Evolutionary conservation across 116 monocot genomes (phyloP), one percentile per base, ranked within the genome.

Genomic region (Cymodocea nodosa): DNA sequence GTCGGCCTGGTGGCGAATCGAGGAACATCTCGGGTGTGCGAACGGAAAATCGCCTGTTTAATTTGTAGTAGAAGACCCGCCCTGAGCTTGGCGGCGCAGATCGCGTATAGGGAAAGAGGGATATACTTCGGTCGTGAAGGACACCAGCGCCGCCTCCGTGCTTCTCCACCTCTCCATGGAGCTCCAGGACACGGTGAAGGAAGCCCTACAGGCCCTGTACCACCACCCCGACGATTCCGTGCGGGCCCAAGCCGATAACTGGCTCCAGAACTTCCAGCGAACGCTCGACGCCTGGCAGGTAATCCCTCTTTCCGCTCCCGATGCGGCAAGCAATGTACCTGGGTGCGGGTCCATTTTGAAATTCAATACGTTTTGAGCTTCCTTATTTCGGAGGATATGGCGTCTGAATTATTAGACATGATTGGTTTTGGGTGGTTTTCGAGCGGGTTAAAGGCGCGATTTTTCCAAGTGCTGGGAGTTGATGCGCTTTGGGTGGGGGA

Each of bases 281-380:
- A 91, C 88, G 52, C 71, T 97, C 65, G 97, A 97, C 34, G 97
- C 97, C 30, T 97, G 97, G 97, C 97, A 97, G 91, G 97, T 97
- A 57, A 17, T 7, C 15, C 23, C 0, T 34, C 39, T 14, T 56
- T 8, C 56, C 4, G 23, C 13, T 24, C 57, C 57, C 24, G 19
- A 12, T 49, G 4, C 22, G 15, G 64, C 24, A 64, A 10, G 64
- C 12, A 22, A 64, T 67, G 66, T 34, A 53, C 15, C 35, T 22
- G 16, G 35, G 17, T 48, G 11, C 16, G 2, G 59, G 37, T 18
- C 4, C 6, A 19, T 40, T n/a, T 63, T 35, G 4, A 18, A 11
- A 36, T 63, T 60, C 15, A 17, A 35, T 60, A 4, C 22, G 30
- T 3, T 35, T 60, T 60, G 6, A 11, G 35, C 5, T 54, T 54